Base-by-base conservation (phyloP, 2,329 filamentous ascomycete genomes). In the Pseudogymnoascus sp. region DNA sequence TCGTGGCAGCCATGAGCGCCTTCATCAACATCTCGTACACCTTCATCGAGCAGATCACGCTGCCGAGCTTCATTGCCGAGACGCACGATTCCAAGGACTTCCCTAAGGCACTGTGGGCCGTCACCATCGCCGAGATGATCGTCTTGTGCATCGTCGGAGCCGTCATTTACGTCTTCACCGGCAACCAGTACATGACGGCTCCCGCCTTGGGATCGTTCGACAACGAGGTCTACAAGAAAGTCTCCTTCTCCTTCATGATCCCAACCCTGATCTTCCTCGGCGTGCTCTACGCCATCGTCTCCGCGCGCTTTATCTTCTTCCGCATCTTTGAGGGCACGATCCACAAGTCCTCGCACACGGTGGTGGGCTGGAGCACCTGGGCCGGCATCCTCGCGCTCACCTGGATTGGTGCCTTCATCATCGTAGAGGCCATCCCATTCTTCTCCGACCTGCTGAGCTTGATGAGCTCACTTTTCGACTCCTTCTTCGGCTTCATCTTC, bases 11-110 rank as follows among this genome's bases (percentile, higher is more conserved):
- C 21, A 87, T 96, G 81, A 91, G 86, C 62, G 93, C 93, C 0
- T 96, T 96, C 76, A 82, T 97, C 74, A 97, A 97, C 76, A 97
- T 97, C 72, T 91, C 87, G 76, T 97, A 96, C 74, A 96, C 93
- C 0, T 96, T 97, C 73, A 96, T 97, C 68, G 93, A 93, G 0
- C 93, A 97, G 74, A 96, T 96, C 70, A 96, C 93, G 0, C 81
- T 97, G 13, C 93, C 93, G 0, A 93, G 89, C 69, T 97, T 97
- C 78, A 97, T 97, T 67, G 92, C 93, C 3, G 93, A 97, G 76
- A 97, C 97, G 93, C 89, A 79, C 64, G 81, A 86, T 26, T 84
- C 84, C 1, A 86, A 83, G 64, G 93, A 97, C 69, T 97, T 97
- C 72, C 91, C 91, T 70, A 97, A 97, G 76, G 91, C 93, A 1